These are phyloP conservation scores for Penicillium sp. DNA, from an alignment of 2,329 filamentous ascomycete genomes.

Conservation along the genomic window DNA sequence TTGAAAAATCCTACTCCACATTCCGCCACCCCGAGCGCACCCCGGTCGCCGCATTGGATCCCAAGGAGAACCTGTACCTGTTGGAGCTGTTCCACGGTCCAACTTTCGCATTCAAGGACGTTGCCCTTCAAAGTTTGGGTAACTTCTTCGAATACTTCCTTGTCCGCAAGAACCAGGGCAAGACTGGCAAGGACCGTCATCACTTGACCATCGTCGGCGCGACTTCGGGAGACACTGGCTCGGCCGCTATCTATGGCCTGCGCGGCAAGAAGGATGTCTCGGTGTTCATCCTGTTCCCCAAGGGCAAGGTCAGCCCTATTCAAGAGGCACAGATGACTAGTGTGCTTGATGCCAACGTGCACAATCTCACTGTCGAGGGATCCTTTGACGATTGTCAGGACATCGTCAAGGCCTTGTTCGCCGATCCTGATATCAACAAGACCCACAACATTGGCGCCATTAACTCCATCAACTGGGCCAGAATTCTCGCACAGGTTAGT, in stretches of 20 bases:
- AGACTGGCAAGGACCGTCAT: constrained; percentile 61
- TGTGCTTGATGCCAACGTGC: constrained; percentile 80
- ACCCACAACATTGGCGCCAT: constrained; percentile 77
- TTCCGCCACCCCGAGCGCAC: constrained; percentile 80
- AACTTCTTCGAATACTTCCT: constrained; percentile 69
- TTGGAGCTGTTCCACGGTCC: constrained; percentile 97
- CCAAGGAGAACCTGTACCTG: constrained; percentile 72
- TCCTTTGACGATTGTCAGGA: constrained; percentile 98
- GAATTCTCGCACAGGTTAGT: constrained; percentile 70
- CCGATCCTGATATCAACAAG: constrained; percentile 79
- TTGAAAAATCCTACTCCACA: constrained; percentile 81
- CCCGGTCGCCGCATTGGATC: constrained; percentile 75
- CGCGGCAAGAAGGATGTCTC: constrained; percentile 96
- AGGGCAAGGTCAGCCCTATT: constrained; percentile 85
- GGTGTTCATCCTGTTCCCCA: constrained; percentile 91
- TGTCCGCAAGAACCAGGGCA: constrained; percentile 46
- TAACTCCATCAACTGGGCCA: constrained; percentile 90
- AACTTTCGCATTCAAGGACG: constrained; percentile 94
- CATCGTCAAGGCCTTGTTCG: constrained; percentile 91
- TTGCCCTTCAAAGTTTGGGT: constrained; percentile 90
- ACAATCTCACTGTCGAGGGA: constrained; percentile 85
- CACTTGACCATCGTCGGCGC: constrained; percentile 85
- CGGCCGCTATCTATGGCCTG: constrained; percentile 92
- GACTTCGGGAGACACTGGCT: constrained; percentile 85
- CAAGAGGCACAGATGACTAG: constrained; percentile 99